A percentile compares a stretch with the other conserved stretches of the same genome.
These are phyloP conservation scores for Quillaja saponaria DNA, from an alignment of 306 rosid species.

Conservation along the genomic window DNA sequence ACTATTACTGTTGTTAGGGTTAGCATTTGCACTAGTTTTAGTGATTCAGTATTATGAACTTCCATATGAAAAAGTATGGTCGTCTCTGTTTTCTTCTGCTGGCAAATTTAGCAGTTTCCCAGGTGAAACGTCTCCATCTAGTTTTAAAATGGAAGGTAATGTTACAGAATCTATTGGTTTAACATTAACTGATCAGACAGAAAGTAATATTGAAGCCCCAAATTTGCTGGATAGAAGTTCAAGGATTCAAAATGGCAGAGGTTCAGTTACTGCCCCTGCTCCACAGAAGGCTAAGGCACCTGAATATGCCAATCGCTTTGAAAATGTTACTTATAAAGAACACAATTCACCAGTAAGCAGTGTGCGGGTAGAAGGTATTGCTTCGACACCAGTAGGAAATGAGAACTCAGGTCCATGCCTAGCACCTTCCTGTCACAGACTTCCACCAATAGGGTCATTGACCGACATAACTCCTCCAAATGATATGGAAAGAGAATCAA, in stretches of 20 bases:
- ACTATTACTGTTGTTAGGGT: slow-evolving; percentile 53
- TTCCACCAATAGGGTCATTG: slow-evolving; percentile 31
- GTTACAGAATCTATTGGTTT: slow-evolving; percentile 30
- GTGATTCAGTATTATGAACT: slow-evolving; percentile 65
- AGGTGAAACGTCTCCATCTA: slow-evolving; percentile 38
- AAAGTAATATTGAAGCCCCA: slow-evolving; percentile 33
- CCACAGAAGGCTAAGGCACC: slow-evolving; percentile 32
- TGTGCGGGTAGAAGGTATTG: slow-evolving; percentile 31
- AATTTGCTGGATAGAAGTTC: slow-evolving; percentile 35
- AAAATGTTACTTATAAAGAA: slow-evolving; percentile 24
- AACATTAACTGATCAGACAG: slow-evolving; percentile 31
- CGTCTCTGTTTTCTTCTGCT: slow-evolving; percentile 48
- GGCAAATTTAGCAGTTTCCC: slow-evolving; percentile 43
- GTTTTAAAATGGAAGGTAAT: slow-evolving; percentile 24
- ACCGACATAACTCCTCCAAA: slow-evolving; percentile 27
- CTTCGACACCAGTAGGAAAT: slow-evolving; percentile 25
- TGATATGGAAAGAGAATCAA: slow-evolving; percentile 28
- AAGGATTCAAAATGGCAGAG: slow-evolving; percentile 7
- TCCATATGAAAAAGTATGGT: slow-evolving; percentile 48
- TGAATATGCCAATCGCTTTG: slow-evolving; percentile 23
- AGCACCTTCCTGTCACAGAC: slow-evolving; percentile 34
- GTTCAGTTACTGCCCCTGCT: slow-evolving; percentile 22
- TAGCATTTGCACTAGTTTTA: slow-evolving; percentile 51
- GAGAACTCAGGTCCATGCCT: slow-evolving; percentile 26
- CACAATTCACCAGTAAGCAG: slow-evolving; percentile 25